Evolutionary conservation across 371 early-diverging fungal species (phyloP), one percentile per base, ranked within the genome.

Genomic region (Actinomortierella ambigua): DNA sequence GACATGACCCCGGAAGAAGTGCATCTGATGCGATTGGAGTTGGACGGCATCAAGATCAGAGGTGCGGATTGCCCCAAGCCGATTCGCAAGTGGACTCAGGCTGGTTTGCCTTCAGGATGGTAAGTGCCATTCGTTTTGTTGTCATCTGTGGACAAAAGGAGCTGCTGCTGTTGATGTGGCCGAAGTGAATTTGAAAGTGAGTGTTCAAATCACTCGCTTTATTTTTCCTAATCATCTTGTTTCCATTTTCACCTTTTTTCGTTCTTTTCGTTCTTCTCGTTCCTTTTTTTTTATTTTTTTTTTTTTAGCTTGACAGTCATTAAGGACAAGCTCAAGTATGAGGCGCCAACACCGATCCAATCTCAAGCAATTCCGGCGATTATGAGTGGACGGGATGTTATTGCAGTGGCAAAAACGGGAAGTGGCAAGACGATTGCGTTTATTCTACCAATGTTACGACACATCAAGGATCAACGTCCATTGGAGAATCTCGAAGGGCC

Each of bases 331-430:
- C 81, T 93, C 23, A 94, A 93, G 55, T 98, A 93, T 76, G 90
- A 90, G 27, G 67, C 75, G 3, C 98, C 98, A 0, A 95, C 98
- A 0, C 84, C 98, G 0, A 98, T 99, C 64, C 99, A 99, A 78
- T 91, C 93, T 3, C 98, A 99, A 76, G 96, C 96, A 0, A 93
- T 99, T 24, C 99, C 99, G n/a, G 95, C 97, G 0, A 90, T 98
- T 49, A 88, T 98, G 92, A 89, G 91, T 66, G 99, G 99, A 2
- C 89, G 98, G 3, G 98, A 99, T 79, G 93, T 99, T 8, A 95
- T 99, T 76, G 97, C 97, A 23, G 95, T 99, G 26, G 99, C 99
- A n/a, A 99, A 98, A 68, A 99, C 99, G 0, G 99, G 99, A 7
- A 93, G 93, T 53, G 99, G 99, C 43, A 98, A 98, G 82, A 98